These are phyloP conservation scores for Candida boidinii DNA, from an alignment of 805 yeast genomes.

Conservation along the genomic window DNA sequence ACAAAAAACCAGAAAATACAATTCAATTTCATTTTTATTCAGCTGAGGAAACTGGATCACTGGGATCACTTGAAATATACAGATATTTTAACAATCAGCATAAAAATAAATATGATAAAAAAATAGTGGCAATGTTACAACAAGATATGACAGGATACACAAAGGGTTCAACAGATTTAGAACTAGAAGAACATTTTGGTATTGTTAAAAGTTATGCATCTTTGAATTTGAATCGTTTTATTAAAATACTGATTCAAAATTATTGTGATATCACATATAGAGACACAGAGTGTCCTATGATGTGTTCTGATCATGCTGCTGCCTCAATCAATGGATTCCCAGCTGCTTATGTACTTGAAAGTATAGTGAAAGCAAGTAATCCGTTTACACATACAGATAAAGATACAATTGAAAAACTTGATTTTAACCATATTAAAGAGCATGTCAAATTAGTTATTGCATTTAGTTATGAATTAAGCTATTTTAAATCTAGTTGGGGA, in stretches of 20 bases:
- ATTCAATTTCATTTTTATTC: slow-evolving; percentile 88
- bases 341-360: slow-evolving; percentile 67
- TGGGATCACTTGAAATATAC: slow-evolving; percentile 80
- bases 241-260: slow-evolving; percentile 46
- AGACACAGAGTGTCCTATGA: slow-evolving; percentile 78
- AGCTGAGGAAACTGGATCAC: slow-evolving; percentile 88
- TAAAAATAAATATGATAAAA: slow-evolving; percentile 37
- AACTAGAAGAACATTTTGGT: slow-evolving; percentile 56
- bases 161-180: slow-evolving; percentile 36
- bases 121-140: slow-evolving; percentile 62
- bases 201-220: slow-evolving; percentile 61
- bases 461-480: slow-evolving; percentile 56
- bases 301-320: slow-evolving; percentile 84
- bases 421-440: slow-evolving; percentile 66
- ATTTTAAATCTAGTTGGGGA: too few relatives aligned
- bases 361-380: slow-evolving; percentile 49
- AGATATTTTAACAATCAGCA: too few relatives aligned
- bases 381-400: slow-evolving; percentile 62
- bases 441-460: slow-evolving; percentile 70
- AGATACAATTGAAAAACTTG: slow-evolving; percentile 72
- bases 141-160: slow-evolving; percentile 84
- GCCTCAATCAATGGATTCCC: slow-evolving; percentile 76
- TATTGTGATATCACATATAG: slow-evolving; percentile 60
- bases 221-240: slow-evolving; percentile 42
- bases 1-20: slow-evolving; percentile 39